Percentiles rank a stretch among this genome's conserved stretches.
phyloP scores from a whole-genome alignment of 2,329 filamentous ascomycete genomes.

The Beauveria australis region DNA sequence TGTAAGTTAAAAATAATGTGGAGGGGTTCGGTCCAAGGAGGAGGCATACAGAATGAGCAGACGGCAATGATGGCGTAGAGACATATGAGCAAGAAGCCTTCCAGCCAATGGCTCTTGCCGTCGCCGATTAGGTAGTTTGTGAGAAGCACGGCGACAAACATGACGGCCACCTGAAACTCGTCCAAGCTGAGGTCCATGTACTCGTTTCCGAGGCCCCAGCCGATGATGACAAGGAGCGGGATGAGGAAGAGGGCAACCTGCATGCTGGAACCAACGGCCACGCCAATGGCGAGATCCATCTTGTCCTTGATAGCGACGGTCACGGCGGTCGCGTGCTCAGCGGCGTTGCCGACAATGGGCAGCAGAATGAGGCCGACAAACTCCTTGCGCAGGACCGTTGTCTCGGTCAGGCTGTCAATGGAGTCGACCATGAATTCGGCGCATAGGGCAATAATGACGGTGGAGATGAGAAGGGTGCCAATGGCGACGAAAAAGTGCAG shows the following conservation, averaged over 20 bases:
- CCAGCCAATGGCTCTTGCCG: conserved; percentile 75
- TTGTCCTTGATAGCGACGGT: conserved; percentile 77
- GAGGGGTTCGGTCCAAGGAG: neutral
- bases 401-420: conserved; percentile 58
- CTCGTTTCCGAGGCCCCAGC: conserved; percentile 64
- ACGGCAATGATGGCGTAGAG: conserved; percentile 73
- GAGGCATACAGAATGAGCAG: conserved; percentile 51
- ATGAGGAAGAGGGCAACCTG: conserved; percentile 75
- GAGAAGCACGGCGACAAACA: conserved; percentile 76
- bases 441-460: conserved; percentile 72
- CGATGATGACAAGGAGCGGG: conserved; percentile 66
- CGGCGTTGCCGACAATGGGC: conserved; percentile 76
- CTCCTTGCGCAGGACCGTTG: conserved; percentile 55
- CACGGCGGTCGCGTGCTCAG: conserved; percentile 74
- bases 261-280: conserved; percentile 72
- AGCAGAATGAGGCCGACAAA: conserved; percentile 76
- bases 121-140: conserved; percentile 83
- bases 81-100: conserved; percentile 67
- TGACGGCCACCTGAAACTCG: conserved; percentile 76
- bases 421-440: conserved; percentile 71
- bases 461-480: conserved; percentile 61
- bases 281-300: conserved; percentile 75
- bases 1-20: neutral
- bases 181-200: conserved; percentile 81
- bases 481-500: conserved; percentile 66